phyloP scores from a whole-genome alignment of 805 yeast species.

The Sporopachydermia quercuum region DNA sequence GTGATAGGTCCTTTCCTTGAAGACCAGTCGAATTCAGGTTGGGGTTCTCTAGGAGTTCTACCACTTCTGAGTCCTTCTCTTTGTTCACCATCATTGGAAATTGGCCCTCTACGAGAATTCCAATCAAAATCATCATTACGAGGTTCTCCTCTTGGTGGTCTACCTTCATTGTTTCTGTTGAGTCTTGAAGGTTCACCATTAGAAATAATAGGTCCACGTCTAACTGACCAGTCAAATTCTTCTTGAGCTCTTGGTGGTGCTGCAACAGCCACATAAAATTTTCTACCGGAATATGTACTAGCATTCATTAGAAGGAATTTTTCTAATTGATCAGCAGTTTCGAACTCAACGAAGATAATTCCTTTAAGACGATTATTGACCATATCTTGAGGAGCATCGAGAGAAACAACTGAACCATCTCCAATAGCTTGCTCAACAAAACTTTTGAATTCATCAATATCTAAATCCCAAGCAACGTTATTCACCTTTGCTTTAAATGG shows the following conservation, averaged over 20 bases:
- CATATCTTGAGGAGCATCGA: conserved; percentile 61
- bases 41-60: background rate
- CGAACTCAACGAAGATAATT: conserved; percentile 80
- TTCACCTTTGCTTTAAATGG: conserved; percentile 82
- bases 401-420: conserved; percentile 22
- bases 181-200: background rate
- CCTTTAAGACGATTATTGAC: conserved; percentile 64
- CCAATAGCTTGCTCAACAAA: background rate
- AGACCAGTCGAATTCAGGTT: background rate
- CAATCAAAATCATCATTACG: background rate
- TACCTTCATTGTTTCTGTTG: background rate
- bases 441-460: conserved; percentile 37
- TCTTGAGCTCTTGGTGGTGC: conserved; percentile 25
- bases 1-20: background rate
- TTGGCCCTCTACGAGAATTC: background rate
- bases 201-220: background rate
- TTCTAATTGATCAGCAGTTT: conserved; percentile 62
- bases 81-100: background rate
- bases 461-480: conserved; percentile 73
- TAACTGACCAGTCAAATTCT: background rate
- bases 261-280: conserved; percentile 59
- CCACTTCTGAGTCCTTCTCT: background rate
- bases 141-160: background rate
- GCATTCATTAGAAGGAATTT: conserved; percentile 63
- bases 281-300: conserved; percentile 56